Conservation (phyloP, 2,329 filamentous ascomycete species). For the Shiraia sp. region DNA sequence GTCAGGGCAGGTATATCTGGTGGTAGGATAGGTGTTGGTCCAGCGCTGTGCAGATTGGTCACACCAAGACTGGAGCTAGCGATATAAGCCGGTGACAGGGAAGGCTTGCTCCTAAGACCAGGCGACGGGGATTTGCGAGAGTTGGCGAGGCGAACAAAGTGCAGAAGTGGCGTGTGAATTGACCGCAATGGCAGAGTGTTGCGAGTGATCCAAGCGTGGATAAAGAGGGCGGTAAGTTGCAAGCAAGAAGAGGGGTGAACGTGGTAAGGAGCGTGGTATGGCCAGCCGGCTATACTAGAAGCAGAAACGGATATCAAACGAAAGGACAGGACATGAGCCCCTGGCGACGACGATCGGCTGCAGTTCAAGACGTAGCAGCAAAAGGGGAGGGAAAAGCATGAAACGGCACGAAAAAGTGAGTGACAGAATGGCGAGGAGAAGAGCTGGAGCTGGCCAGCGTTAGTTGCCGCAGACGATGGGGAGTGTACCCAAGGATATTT, state of each 20-base stretch:
- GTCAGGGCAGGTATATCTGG: slow-evolving; percentile 8
- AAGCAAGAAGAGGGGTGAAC: slow-evolving; percentile 2
- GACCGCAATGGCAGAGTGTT: slow-evolving; percentile 5
- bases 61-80: slow-evolving; percentile 7
- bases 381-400: slow-evolving; percentile 27
- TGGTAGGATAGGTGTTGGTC: background rate
- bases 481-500: slow-evolving; percentile 24
- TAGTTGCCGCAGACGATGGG: slow-evolving; percentile 29
- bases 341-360: slow-evolving; percentile 21
- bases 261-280: slow-evolving; percentile 29
- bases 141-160: background rate
- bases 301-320: slow-evolving; percentile 41
- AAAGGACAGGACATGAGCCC: slow-evolving; percentile 39
- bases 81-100: slow-evolving; percentile 13
- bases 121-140: slow-evolving; percentile 2
- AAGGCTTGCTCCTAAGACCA: slow-evolving; percentile 8
- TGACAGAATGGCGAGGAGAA: slow-evolving; percentile 33
- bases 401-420: slow-evolving; percentile 32
- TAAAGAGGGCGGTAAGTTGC: slow-evolving; percentile 6
- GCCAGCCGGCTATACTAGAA: slow-evolving; percentile 24
- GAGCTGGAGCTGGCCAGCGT: slow-evolving; percentile 31
- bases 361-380: slow-evolving; percentile 27
- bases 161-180: slow-evolving; percentile 2
- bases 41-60: slow-evolving; percentile 10
- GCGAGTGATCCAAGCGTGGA: slow-evolving; percentile 17